Evolutionary conservation across 208 protist species (phyloP), one percentile per base, ranked within the genome.

Genomic region (Trypanosomatidae sp.): DNA sequence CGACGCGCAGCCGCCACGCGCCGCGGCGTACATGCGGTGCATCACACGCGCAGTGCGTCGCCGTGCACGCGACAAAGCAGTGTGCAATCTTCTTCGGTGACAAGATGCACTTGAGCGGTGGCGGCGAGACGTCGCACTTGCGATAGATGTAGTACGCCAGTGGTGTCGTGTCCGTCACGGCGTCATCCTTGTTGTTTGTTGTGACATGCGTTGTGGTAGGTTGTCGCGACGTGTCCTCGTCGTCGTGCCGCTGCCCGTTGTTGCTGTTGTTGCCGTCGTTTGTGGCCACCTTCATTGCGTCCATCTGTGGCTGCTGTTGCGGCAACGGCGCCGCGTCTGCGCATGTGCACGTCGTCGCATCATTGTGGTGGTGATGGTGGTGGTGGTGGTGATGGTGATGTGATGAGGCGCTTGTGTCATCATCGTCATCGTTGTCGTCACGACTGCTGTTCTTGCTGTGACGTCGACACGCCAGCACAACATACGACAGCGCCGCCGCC

Each of bases 71-170:
- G 3, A 61, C 46, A 56, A 86, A 91, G 51, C 77, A 88, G 35
- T 51, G 68, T 38, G 66, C 66, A 30, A 88, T 50, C 47, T 88
- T 81, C 45, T 68, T 80, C 24, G 54, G 49, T 4, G 68, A 66
- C 5, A 87, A 47, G 38, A 71, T 69, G 49, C 67, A 77, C 43
- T 77, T 80, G n/a, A 88, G 44, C 15, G 61, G 60, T 32, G 82
- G 82, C 16, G 82, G 73, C 28, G 59, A 46, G 1, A 91, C 67
- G 48, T 91, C 77, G 27, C 55, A 48, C 50, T 79, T 80, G 26
- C 53, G 59, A 27, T 71, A 78, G 18, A 91, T 55, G 56, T 70
- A 87, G 43, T 87, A 91, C 5, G 48, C 23, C 1, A 20, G 33
- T 6, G 42, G 15, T 8, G 44, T 15, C 5, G 37, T 6, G 15